Conservation (phyloP, 257 asterid genomes). For the Salvia miltiorrhiza region DNA sequence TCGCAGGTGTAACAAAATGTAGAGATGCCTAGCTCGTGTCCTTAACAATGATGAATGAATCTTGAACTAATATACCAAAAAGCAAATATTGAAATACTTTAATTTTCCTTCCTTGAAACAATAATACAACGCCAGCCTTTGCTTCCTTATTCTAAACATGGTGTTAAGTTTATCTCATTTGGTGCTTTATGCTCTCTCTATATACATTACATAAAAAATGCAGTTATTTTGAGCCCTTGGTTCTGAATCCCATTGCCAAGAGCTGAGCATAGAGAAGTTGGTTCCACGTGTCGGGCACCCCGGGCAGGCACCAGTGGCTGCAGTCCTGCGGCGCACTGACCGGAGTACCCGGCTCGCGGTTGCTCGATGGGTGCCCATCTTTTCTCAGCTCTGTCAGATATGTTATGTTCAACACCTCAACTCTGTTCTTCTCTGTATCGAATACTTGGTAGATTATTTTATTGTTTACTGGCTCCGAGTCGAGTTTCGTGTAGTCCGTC, state of each 20-base stretch:
- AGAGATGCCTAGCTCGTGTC: no score
- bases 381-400: constrained; percentile 57
- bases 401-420: constrained; percentile 51
- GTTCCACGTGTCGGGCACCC: constrained; percentile 86
- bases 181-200: no score
- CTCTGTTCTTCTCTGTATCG: constrained; percentile 16
- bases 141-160: neutral
- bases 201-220: neutral
- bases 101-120: neutral
- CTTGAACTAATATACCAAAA: neutral
- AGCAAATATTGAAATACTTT: neutral
- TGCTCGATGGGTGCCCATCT: constrained; percentile 75
- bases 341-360: constrained; percentile 70
- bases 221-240: neutral
- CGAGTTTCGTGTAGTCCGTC: constrained; percentile 36
- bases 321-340: constrained; percentile 66
- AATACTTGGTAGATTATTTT: constrained; percentile 36
- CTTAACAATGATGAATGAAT: no score
- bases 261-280: constrained; percentile 58
- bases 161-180: neutral
- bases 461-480: constrained; percentile 45
- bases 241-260: constrained; percentile 41
- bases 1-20: no score
- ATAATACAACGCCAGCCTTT: neutral
- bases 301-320: constrained; percentile 95